phyloP scores from a whole-genome alignment of 208 protist species.

The Strigomonas oncopelti region DNA sequence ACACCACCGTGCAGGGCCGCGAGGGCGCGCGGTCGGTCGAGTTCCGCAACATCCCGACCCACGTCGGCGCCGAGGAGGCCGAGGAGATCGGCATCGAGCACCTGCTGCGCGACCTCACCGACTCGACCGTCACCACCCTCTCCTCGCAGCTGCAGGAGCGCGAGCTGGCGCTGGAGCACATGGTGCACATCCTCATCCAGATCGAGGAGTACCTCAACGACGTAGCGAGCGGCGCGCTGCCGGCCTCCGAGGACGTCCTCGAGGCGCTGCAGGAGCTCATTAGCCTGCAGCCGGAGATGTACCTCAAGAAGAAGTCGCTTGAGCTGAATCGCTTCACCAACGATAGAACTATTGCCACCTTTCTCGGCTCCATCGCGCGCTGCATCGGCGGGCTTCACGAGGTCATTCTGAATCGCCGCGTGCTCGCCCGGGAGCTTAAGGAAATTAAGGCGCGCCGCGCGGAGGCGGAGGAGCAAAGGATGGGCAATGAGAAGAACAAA shows the following conservation, averaged over 20 bases:
- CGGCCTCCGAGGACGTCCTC: constrained; percentile 83
- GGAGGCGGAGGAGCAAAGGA: constrained; percentile 51
- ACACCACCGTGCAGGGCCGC: constrained; percentile 85
- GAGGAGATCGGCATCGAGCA: constrained; percentile 99
- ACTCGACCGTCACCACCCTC: constrained; percentile 94
- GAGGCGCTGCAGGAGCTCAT: constrained; percentile 87
- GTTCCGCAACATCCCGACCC: constrained; percentile 89
- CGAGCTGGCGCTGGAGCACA: constrained; percentile 90
- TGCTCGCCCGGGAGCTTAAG: constrained; percentile 67
- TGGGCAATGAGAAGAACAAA: constrained; percentile 60
- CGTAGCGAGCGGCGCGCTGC: constrained; percentile 66
- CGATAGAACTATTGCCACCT: constrained; percentile 82
- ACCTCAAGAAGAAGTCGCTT: constrained; percentile 72
- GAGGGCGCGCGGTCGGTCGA: constrained; percentile 74
- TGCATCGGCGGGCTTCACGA: constrained; percentile 81
- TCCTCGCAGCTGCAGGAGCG: constrained; percentile 93
- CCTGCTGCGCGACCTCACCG: constrained; percentile 97
- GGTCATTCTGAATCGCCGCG: constrained; percentile 82
- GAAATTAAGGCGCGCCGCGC: constrained; percentile 57
- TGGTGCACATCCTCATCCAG: constrained; percentile 83
- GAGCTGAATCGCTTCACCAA: constrained; percentile 87
- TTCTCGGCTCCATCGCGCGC: constrained; percentile 74
- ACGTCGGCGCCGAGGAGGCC: constrained; percentile 95
- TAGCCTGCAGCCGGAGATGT: constrained; percentile 82
- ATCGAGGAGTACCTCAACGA: constrained; percentile 91